These are phyloP conservation scores for Rugonectria rugulosa DNA, from an alignment of 2,329 filamentous ascomycete genomes.

Conservation along the genomic window DNA sequence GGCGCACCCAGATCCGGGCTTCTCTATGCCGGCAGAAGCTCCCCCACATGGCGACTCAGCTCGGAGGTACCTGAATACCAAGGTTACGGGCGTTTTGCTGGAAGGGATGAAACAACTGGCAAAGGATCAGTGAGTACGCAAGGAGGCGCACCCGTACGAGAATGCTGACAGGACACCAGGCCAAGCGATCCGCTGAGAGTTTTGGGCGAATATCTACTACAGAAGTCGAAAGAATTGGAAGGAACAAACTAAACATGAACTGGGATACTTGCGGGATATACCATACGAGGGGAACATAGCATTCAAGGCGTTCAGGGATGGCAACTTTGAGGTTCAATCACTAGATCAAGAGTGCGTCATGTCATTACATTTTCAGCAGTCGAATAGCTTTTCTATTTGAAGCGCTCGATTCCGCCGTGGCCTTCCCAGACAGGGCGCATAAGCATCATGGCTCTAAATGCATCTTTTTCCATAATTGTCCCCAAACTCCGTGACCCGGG, in stretches of 20 bases:
- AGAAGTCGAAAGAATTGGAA: slow-evolving; percentile 72
- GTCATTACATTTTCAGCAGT: slow-evolving; percentile 42
- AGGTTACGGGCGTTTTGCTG: slow-evolving; percentile 71
- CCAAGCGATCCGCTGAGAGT: slow-evolving; percentile 73
- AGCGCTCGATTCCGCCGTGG: slow-evolving; percentile 42
- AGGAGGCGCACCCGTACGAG: background rate
- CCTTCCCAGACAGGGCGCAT: slow-evolving; percentile 46
- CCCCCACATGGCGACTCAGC: slow-evolving; percentile 72
- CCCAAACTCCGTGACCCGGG: slow-evolving; percentile 55
- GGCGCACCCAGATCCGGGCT: slow-evolving; percentile 61
- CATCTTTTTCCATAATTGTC: slow-evolving; percentile 51
- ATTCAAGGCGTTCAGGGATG: slow-evolving; percentile 37
- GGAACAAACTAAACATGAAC: slow-evolving; percentile 32
- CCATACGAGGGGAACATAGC: slow-evolving; percentile 21
- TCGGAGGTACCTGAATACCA: slow-evolving; percentile 75
- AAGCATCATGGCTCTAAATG: slow-evolving; percentile 56
- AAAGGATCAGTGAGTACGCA: slow-evolving; percentile 70
- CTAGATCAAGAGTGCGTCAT: slow-evolving; percentile 34
- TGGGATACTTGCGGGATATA: background rate
- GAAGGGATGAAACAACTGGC: slow-evolving; percentile 79
- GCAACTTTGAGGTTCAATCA: slow-evolving; percentile 28
- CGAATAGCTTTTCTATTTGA: slow-evolving; percentile 46
- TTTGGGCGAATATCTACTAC: slow-evolving; percentile 74
- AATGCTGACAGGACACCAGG: slow-evolving; percentile 45
- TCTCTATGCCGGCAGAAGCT: slow-evolving; percentile 66